Evolutionary conservation across 2,329 filamentous ascomycete genomes (phyloP).

Genomic region (Aureobasidium pullulans): DNA sequence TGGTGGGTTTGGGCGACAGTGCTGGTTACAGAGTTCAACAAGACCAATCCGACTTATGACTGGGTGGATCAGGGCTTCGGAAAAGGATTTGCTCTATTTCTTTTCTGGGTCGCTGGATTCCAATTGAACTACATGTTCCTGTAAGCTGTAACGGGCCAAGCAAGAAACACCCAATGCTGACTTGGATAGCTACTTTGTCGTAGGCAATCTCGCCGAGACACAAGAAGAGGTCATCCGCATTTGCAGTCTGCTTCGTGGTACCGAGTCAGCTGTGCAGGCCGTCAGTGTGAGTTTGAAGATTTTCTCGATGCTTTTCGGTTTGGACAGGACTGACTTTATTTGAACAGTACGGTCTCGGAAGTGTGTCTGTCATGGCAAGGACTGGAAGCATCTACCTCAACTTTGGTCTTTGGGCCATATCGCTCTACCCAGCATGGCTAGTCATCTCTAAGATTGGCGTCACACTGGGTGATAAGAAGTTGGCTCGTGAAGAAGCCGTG

Average conservation of each 20-base stretch:
- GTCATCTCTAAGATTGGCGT: constrained; percentile 52
- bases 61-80: constrained; percentile 60
- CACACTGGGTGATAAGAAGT: background rate
- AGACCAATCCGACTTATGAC: constrained; percentile 54
- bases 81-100: constrained; percentile 57
- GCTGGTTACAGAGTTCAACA: constrained; percentile 53
- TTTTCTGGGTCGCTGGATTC: constrained; percentile 61
- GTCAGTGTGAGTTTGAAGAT: constrained; percentile 44
- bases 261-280: constrained; percentile 66
- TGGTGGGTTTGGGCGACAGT: constrained; percentile 69
- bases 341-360: constrained; percentile 55
- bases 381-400: constrained; percentile 64
- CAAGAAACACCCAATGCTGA: background rate
- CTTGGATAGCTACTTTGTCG: constrained; percentile 55
- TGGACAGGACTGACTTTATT: background rate
- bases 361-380: constrained; percentile 54
- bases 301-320: background rate
- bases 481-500: background rate
- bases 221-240: constrained; percentile 61
- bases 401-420: constrained; percentile 59
- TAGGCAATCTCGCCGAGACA: constrained; percentile 55
- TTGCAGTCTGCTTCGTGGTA: constrained; percentile 59
- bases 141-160: constrained; percentile 31
- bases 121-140: constrained; percentile 69
- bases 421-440: constrained; percentile 59